Evolutionary conservation across 2,329 filamentous ascomycete genomes (phyloP).

Genomic region (Volutella citrinella): DNA sequence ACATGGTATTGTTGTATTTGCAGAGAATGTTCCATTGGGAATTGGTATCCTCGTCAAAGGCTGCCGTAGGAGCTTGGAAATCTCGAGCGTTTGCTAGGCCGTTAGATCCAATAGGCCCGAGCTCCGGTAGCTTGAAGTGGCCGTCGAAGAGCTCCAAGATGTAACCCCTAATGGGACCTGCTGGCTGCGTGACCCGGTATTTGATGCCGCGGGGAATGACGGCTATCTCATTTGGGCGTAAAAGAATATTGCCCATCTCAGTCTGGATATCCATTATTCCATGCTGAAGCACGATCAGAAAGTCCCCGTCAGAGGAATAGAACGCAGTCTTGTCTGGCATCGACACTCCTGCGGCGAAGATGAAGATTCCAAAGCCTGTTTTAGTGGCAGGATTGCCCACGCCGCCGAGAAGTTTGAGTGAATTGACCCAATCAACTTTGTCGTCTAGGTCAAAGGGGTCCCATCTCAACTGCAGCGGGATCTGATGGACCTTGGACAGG

Average conservation of each 20-base stretch:
- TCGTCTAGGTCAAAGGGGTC: constrained; percentile 74
- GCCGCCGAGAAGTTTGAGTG: constrained; percentile 69
- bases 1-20: constrained; percentile 67
- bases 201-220: constrained; percentile 71
- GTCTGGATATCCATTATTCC: constrained; percentile 73
- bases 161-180: constrained; percentile 65
- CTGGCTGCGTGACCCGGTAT: constrained; percentile 64
- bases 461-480: constrained; percentile 80
- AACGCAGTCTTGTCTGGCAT: constrained; percentile 73
- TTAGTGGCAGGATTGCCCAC: constrained; percentile 79
- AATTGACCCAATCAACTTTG: constrained; percentile 48
- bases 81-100: constrained; percentile 70
- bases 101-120: constrained; percentile 72
- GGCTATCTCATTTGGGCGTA: constrained; percentile 74
- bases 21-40: constrained; percentile 49
- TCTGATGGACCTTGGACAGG: constrained; percentile 32
- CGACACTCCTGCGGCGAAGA: constrained; percentile 73
- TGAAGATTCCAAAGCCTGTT: constrained; percentile 74
- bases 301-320: constrained; percentile 80
- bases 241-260: constrained; percentile 68
- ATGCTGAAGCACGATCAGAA: constrained; percentile 72
- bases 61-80: constrained; percentile 69
- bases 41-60: constrained; percentile 61
- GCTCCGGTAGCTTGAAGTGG: constrained; percentile 66
- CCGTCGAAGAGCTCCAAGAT: constrained; percentile 72